Evolutionary conservation across 345 rosid genomes (phyloP).

Genomic region (Sisymbrium irio): DNA sequence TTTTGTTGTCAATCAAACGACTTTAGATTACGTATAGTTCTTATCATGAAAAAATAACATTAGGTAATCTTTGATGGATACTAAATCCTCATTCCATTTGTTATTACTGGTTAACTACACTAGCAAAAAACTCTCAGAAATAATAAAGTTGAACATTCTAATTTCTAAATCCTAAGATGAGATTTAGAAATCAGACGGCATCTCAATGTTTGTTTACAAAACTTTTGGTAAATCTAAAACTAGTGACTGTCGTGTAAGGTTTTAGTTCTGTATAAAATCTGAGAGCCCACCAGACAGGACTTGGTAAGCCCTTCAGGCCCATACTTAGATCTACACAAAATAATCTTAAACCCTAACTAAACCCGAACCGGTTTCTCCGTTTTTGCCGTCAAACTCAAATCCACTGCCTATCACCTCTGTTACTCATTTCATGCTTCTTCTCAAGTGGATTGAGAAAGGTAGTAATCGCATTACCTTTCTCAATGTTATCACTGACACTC

Average conservation of each 20-base stretch:
- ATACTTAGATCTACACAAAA: too few relatives aligned
- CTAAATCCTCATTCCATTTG: too few relatives aligned
- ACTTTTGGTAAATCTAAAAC: not conserved
- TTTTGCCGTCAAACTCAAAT: not conserved
- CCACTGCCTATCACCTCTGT: not conserved
- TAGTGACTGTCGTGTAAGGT: too few relatives aligned
- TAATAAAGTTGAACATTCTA: too few relatives aligned
- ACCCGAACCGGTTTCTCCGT: not conserved
- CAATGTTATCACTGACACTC: conserved; percentile 17
- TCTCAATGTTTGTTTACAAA: not conserved
- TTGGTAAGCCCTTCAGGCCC: not conserved
- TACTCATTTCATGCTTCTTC: not conserved
- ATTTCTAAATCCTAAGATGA: too few relatives aligned
- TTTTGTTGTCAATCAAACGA: not conserved
- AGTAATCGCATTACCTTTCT: not conserved
- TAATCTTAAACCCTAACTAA: not conserved
- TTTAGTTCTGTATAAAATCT: too few relatives aligned
- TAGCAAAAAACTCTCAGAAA: not conserved
- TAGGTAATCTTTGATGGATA: too few relatives aligned
- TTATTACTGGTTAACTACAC: not conserved
- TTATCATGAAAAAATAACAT: too few relatives aligned
- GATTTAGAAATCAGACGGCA: not conserved
- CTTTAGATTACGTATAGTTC: too few relatives aligned
- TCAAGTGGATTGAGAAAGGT: not conserved
- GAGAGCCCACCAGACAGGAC: not conserved